Base-by-base conservation (phyloP, 805 yeast species). In the Clavispora asparagi region DNA sequence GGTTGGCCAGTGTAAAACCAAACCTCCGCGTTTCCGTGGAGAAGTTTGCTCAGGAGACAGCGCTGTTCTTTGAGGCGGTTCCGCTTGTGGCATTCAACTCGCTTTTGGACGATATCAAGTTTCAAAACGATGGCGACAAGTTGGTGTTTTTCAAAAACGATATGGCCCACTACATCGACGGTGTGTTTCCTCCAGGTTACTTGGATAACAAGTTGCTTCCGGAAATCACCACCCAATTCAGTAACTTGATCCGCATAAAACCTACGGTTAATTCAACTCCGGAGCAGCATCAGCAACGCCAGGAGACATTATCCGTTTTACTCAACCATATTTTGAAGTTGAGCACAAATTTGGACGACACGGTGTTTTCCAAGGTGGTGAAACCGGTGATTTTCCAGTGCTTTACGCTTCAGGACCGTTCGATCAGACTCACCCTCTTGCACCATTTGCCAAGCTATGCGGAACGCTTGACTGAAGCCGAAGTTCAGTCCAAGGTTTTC, bases 391-490 rank as follows among this genome's bases (percentile, higher is more conserved):
- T 90, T n/a, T 70, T 86, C 31, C 68, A 75, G 36, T 74, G 85
- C 23, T 91, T 81, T 58, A 58, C 78, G 1, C 66, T 82, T 16
- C 78, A 85, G 11, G 97, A 92, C 63, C 74, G 98, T 51, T 81
- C 90, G 1, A 73, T 89, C 4, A 71, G 98, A 46, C 73, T 89
- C 55, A 72, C 83, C n/a, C 66, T 94, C 27, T 70, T 92, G 47
- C 79, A 79, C 17, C 69, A 80, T 40, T 65, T 92, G 46, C 83
- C 90, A 0, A 62, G 68, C 13, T 80, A 78, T 49, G 70, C 81
- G 26, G 69, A 68, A 1, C 63, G 63, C 32, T 61, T 89, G 19
- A 71, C 79, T 2, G 79, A 79, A 35, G 64, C 76, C 39, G 88
- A 85, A 28, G 77, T 91, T 4, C 84, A 84, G 52, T 82, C 77